Base-by-base conservation (phyloP, 768 basidiomycete species). In the Suillus luteus region DNA sequence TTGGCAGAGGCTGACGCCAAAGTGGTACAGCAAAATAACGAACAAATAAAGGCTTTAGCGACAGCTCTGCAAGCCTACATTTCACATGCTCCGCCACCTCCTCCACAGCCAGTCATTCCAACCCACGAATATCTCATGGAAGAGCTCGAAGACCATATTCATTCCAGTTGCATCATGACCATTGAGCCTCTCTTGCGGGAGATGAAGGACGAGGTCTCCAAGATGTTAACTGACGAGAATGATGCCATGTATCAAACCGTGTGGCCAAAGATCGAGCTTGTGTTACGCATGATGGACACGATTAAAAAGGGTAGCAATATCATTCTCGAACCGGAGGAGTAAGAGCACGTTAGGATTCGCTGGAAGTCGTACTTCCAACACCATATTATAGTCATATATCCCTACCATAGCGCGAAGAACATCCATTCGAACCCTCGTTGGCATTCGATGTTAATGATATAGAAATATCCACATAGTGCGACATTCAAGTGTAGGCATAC, bases 51-150 rank as follows among this genome's bases (percentile, higher is more conserved):
- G n/a, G 75, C 76, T 3, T 66, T 76, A 54, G 69, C 70, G 2
- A 69, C 71, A 57, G 74, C 76, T 12, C 33, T 76, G 10, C 71
- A 71, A 49, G 75, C 76, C 37, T 76, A 69, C 41, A 73, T 76
- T 55, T 68, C 75, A 51, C 76, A 76, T 66, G 54, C 63, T 46
- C 63, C 76, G 3, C 17, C 62, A 17, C 37, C 62, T 24, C 61
- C 66, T 48, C 40, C 62, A 33, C 24, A 52, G 59, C 55, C 60
- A 22, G 62, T 70, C 44, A 62, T 73, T 55, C 74, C 72, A 9
- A 70, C 76, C 22, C 58, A 64, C 4, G 71, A 77, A 41, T 77
- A 76, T 64, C 67, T 76, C 57, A 64, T 77, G 9, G 66, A 72
- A 59, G 68, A 72, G 14, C 69, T 76, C 52, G 65, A 66, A 24